phyloP scores from a whole-genome alignment of 1,284 basidiomycete genomes.

The Cryptococcus amylolentus region DNA sequence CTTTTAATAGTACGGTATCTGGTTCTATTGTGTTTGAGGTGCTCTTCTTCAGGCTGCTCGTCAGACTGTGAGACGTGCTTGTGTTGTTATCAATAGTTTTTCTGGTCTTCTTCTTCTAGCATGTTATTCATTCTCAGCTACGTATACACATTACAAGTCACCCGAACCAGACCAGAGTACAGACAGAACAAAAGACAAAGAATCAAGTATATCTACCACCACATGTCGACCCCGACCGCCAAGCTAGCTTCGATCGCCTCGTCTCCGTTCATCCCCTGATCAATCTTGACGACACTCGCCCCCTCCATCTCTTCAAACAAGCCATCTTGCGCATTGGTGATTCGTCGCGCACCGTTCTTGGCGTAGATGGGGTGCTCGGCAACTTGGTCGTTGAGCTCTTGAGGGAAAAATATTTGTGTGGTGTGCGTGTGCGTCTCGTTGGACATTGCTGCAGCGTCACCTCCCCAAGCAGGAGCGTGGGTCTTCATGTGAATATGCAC shows the following conservation, averaged over 20 bases:
- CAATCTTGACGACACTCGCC: constrained; percentile 1
- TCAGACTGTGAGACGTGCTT: not conserved
- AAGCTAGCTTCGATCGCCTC: constrained; percentile 1
- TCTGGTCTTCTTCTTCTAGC: not conserved
- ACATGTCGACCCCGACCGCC: constrained; percentile 6
- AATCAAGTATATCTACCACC: constrained; percentile 4
- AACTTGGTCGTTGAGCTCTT: constrained; percentile 40
- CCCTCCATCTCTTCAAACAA: constrained; percentile 4
- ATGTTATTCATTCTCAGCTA: not conserved
- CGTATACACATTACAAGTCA: not conserved
- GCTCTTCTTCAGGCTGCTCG: not conserved
- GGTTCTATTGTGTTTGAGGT: not conserved
- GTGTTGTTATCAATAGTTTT: not conserved
- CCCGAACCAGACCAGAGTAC: not conserved
- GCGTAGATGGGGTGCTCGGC: constrained; percentile 10
- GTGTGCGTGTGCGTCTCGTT: constrained; percentile 23
- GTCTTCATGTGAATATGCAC: constrained; percentile 28
- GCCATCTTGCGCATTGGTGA: constrained; percentile 16
- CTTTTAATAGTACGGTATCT: not conserved
- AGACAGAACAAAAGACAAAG: not conserved
- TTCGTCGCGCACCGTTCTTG: constrained; percentile 10
- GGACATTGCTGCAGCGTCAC: not conserved
- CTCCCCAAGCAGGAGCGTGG: constrained; percentile 14
- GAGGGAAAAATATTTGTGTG: constrained; percentile 23
- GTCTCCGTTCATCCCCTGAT: not conserved